A percentile compares a stretch with the other conserved stretches of the same genome.
phyloP scores from a whole-genome alignment of 345 rosid species.

The Citrus glauca region DNA sequence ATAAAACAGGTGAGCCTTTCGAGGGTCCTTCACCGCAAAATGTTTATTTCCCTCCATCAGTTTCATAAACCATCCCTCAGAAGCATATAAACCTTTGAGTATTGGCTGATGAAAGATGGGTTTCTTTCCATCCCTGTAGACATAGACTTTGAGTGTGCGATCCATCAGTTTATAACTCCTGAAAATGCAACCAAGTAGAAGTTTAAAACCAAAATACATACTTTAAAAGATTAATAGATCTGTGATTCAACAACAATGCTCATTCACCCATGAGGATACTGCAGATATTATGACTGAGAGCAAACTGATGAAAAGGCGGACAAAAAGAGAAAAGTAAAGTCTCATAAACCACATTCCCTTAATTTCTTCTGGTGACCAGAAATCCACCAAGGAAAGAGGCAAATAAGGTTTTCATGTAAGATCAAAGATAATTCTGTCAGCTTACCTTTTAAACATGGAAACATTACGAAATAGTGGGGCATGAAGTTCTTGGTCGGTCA shows the following conservation, averaged over 20 bases:
- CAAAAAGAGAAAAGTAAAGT: neutral
- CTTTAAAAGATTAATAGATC: neutral
- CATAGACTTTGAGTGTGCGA: slow-evolving; percentile 63
- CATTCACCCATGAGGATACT: neutral
- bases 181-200: slow-evolving; percentile 22
- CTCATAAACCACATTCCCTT: neutral
- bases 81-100: slow-evolving; percentile 93
- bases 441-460: slow-evolving; percentile 80
- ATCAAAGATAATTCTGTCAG: slow-evolving; percentile 1
- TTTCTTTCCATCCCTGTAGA: slow-evolving; percentile 78
- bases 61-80: slow-evolving; percentile 99
- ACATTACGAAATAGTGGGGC: slow-evolving; percentile 78
- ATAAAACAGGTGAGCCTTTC: slow-evolving; percentile 80
- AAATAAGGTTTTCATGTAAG: neutral
- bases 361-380: neutral
- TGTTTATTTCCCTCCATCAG: slow-evolving; percentile 78
- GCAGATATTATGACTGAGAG: neutral
- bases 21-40: slow-evolving; percentile 73
- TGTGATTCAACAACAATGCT: neutral
- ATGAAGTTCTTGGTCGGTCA: slow-evolving; percentile 57
- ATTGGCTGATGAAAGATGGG: slow-evolving; percentile 88
- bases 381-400: neutral
- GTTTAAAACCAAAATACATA: slow-evolving; percentile 12
- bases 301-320: neutral
- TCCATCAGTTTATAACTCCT: slow-evolving; percentile 99